Percentiles rank a stretch among this genome's conserved stretches.
Conservation (phyloP, 73 alveolate genomes). For the Breviolum minutum region DNA sequence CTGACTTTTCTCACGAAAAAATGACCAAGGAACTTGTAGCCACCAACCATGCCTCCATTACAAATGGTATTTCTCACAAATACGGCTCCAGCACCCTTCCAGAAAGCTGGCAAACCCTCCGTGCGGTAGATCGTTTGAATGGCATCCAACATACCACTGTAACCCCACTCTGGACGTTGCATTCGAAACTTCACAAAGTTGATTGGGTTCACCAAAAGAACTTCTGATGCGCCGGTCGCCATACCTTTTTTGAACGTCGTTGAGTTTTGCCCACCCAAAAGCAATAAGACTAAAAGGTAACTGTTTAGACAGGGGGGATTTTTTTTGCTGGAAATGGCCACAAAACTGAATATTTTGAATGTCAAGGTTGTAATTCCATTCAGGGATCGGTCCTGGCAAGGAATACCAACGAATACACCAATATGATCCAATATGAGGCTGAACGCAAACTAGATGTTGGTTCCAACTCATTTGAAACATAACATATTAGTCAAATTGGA, state of each 20-base stretch:
- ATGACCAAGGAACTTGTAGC: constrained; percentile 43
- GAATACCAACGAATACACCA: no score
- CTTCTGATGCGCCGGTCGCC: constrained; percentile 93
- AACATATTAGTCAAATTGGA: no score
- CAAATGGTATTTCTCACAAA: constrained; percentile 61
- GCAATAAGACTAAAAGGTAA: neutral
- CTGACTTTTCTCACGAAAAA: neutral
- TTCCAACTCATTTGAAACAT: no score
- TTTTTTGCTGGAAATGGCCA: no score
- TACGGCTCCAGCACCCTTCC: constrained; percentile 82
- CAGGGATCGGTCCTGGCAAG: no score
- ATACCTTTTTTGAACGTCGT: neutral
- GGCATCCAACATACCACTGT: constrained; percentile 90
- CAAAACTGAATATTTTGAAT: neutral
- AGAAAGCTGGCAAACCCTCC: constrained; percentile 56
- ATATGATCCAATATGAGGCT: no score
- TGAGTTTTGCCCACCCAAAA: neutral
- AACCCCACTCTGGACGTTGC: constrained; percentile 91
- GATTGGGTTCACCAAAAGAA: constrained; percentile 65
- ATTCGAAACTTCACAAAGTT: constrained; percentile 84
- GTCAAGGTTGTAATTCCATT: neutral
- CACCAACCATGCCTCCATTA: constrained; percentile 92
- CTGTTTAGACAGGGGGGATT: no score
- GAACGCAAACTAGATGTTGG: no score
- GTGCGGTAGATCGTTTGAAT: constrained; percentile 82